These are phyloP conservation scores for Talaromyces piceae DNA, from an alignment of 2,329 filamentous ascomycete species.

Conservation along the genomic window DNA sequence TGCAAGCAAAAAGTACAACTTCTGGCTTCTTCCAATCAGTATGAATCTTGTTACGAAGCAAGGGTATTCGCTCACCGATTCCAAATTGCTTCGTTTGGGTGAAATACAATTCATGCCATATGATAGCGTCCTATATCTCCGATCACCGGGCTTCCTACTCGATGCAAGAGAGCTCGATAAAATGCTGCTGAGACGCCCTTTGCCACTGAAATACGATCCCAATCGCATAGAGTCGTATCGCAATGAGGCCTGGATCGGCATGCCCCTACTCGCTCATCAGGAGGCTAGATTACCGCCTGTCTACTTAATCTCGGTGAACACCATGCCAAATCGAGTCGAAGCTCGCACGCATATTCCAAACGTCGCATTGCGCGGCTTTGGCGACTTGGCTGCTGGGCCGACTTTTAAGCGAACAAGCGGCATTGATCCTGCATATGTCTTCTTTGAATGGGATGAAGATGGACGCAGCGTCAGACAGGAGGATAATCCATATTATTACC, in stretches of 20 bases:
- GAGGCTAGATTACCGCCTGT: constrained; percentile 26
- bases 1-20: constrained; percentile 32
- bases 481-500: constrained; percentile 27
- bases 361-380: constrained; percentile 24
- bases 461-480: constrained; percentile 23
- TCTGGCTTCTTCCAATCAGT: constrained; percentile 36
- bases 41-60: constrained; percentile 26
- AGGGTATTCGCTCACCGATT: constrained; percentile 28
- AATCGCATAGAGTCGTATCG: constrained; percentile 28
- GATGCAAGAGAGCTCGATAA: constrained; percentile 32
- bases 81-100: constrained; percentile 29
- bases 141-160: constrained; percentile 34
- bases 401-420: constrained; percentile 12
- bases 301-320: constrained; percentile 33
- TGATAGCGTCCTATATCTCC: constrained; percentile 37
- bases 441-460: constrained; percentile 31
- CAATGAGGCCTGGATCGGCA: constrained; percentile 32
- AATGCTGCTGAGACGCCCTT: constrained; percentile 28
- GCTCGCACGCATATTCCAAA: constrained; percentile 33
- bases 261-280: constrained; percentile 27
- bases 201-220: constrained; percentile 27
- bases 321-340: constrained; percentile 27
- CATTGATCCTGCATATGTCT: constrained; percentile 30
- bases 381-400: constrained; percentile 24
- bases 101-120: constrained; percentile 37